Evolutionary conservation across 2,329 filamentous ascomycete species (phyloP).

Genomic region (Trichophyton equinum): DNA sequence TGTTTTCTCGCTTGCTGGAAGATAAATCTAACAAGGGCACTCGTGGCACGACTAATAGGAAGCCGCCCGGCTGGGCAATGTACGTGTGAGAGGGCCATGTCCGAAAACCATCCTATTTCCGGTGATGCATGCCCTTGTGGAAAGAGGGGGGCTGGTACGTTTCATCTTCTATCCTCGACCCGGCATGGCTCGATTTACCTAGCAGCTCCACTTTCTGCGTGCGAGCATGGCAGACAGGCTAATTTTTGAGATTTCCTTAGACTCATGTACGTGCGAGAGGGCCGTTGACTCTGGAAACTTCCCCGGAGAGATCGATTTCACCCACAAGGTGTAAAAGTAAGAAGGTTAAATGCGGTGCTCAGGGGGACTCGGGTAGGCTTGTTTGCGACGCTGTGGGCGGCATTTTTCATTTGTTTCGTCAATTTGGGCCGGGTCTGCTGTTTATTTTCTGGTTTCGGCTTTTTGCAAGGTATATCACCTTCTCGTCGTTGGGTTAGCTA

Average conservation of each 20-base stretch:
- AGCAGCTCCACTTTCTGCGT: not conserved
- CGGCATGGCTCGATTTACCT: not conserved
- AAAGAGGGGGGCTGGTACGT: slow-evolving; percentile 55
- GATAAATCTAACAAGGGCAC: slow-evolving; percentile 4
- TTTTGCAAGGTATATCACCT: not conserved
- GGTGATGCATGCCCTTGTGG: slow-evolving; percentile 66
- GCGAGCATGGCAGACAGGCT: not conserved
- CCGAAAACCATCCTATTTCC: slow-evolving; percentile 52
- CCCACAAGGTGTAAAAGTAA: slow-evolving; percentile 42
- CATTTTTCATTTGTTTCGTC: not conserved
- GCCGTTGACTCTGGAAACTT: slow-evolving; percentile 49
- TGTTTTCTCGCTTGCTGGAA: not conserved
- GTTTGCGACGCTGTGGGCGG: not conserved
- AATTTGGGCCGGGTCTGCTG: not conserved
- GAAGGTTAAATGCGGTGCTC: slow-evolving; percentile 1
- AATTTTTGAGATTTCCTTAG: slow-evolving; percentile 27
- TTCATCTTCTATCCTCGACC: not conserved
- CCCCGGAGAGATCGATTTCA: slow-evolving; percentile 75
- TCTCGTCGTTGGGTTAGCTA: not conserved
- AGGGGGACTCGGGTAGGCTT: not conserved
- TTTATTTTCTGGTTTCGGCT: not conserved
- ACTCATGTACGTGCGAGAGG: slow-evolving; percentile 74
- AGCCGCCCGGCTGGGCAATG: slow-evolving; percentile 67
- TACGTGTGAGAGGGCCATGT: slow-evolving; percentile 60
- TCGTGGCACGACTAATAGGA: slow-evolving; percentile 26